Conservation (phyloP, 192 early-diverging fungal species). For the Tieghemiomyces parasiticus region DNA sequence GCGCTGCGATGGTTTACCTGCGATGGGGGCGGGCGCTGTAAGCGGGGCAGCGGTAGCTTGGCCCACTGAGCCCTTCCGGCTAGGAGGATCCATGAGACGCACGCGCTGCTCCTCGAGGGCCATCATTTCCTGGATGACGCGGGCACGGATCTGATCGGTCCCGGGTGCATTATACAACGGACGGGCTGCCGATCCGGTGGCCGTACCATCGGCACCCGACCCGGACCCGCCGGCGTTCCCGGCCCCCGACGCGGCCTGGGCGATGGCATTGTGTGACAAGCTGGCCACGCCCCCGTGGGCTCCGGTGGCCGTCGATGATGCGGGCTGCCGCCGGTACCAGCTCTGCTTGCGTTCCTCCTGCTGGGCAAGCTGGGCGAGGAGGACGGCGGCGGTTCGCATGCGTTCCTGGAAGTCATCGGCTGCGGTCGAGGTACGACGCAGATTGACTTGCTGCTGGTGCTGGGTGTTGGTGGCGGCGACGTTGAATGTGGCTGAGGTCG, state of each 20-base stretch:
- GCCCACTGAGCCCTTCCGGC: neutral
- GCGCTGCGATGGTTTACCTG: too few relatives aligned
- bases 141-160: conserved; percentile 76
- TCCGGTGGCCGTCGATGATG: neutral
- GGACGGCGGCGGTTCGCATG: conserved; percentile 90
- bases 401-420: conserved; percentile 76
- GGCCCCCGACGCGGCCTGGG: neutral
- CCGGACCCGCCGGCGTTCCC: neutral
- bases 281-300: conserved; percentile 1
- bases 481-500: too few relatives aligned
- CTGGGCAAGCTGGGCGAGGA: conserved; percentile 89
- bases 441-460: conserved; percentile 4
- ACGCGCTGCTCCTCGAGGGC: conserved; percentile 78
- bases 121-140: conserved; percentile 91
- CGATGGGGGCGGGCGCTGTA: too few relatives aligned
- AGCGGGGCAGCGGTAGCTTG: neutral
- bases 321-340: neutral
- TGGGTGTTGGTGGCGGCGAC: conserved; percentile 1
- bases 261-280: neutral
- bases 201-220: neutral
- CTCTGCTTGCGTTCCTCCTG: conserved; percentile 13
- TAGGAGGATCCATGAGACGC: conserved; percentile 27
- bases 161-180: conserved; percentile 18
- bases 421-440: neutral
- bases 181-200: neutral